Evolutionary conservation across 495 filamentous ascomycete species (phyloP).

Genomic region (Margaritispora aquatica): DNA sequence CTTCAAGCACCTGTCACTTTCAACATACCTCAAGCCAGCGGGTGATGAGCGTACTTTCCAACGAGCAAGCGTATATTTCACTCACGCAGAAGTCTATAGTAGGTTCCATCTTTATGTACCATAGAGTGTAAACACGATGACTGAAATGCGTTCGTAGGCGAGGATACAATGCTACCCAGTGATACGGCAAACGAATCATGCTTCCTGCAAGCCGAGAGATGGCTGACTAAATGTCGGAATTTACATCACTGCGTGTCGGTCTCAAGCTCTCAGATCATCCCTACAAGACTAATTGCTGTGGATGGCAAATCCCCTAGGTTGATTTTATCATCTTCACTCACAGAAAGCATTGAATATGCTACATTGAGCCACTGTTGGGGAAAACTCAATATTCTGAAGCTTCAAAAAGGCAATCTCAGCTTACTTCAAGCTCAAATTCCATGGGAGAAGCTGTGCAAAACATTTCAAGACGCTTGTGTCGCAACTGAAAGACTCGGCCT

Average conservation of each 20-base stretch:
- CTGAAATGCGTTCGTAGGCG: too few species aligned
- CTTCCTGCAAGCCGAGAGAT: not conserved
- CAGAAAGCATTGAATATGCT: not conserved
- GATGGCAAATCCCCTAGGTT: not conserved
- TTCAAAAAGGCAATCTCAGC: not conserved
- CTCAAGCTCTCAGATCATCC: not conserved
- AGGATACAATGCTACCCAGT: not conserved
- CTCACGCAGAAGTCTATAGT: too few species aligned
- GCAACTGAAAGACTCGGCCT: not conserved
- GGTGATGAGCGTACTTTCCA: too few species aligned
- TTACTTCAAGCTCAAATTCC: not conserved
- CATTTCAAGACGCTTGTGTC: not conserved
- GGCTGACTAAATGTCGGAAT: not conserved
- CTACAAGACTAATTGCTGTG: not conserved
- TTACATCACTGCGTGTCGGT: not conserved
- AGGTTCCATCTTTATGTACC: too few species aligned
- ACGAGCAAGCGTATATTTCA: too few species aligned
- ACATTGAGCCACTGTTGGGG: conserved; percentile 7
- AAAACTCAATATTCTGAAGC: not conserved
- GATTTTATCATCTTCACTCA: not conserved
- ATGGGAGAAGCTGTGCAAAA: not conserved
- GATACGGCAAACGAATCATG: not conserved
- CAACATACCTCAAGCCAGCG: too few species aligned
- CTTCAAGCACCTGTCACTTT: too few species aligned
- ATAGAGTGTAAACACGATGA: not conserved